Evolutionary conservation across 2,329 filamentous ascomycete genomes (phyloP), one percentile per base, ranked within the genome.

Genomic region (Cephalotrichum gorgonifer): DNA sequence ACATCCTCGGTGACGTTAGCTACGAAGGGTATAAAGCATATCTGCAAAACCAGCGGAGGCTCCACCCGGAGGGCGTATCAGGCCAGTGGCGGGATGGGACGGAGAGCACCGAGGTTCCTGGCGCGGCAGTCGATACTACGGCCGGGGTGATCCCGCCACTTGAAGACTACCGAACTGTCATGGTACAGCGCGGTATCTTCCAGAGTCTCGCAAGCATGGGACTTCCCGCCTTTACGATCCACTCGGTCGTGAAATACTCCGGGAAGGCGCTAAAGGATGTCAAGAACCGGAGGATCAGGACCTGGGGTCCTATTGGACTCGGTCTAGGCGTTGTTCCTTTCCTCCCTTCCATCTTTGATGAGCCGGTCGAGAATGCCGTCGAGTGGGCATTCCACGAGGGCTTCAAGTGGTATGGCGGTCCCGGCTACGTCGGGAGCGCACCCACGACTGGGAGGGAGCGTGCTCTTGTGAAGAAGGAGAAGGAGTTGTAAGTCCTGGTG

Each of bases 1-100:
- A 98, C 61, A 78, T 98, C 22, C 67, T 89, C 14, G 91, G 93
- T 44, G 93, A 98, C 61, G 91, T 97, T 44, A 76, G 78, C 30
- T 84, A 96, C 62, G 93, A 98, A 66, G 91, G 93, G 6, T 97
- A 95, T 73, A 95, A 96, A 63, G 85, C 91, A 7, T 97, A 96
- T 64, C 78, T 86, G 64, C 80, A 86, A 50, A 97, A 98, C 62
- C 86, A 93, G 65, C 77, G 78, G 35, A 74, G 80, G 1, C 62
- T 76, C 5, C 22, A 22, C 6, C 35, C 35, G 17, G 35, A 17
- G 12, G 17, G 5, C 17, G 17, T 9, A 11, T 39, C 35, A 3
- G 6, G 22, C 11, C n/a, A n/a, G n/a, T 39, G 35, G 35, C 60
- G 64, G 0, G 60, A 60, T 47, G 61, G 54, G 45, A 64, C 60